Evolutionary conservation across 768 basidiomycete species (phyloP), one percentile per base, ranked within the genome.

Genomic region (Tylopilus vinaceipallidus): DNA sequence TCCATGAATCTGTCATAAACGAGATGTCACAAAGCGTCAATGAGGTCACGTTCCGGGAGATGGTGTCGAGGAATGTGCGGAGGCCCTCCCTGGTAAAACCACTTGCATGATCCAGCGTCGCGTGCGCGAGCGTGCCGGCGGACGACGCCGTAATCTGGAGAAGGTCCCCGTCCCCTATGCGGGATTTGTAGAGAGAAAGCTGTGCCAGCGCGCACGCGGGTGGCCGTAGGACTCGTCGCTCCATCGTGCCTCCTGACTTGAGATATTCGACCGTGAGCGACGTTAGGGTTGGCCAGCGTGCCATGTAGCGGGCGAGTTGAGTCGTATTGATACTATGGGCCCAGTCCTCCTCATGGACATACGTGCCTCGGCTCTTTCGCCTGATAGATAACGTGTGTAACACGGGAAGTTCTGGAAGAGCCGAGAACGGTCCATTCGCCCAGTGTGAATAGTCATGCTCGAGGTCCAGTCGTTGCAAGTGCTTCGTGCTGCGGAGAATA

Each of bases 161-260:
- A 16, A 48, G 51, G 14, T 53, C 51, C 34, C 16, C 17, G 42
- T 45, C 42, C 6, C 38, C 34, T 14, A 55, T 11, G 20, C 9
- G 0, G 14, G 40, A 9, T 5, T 16, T 0, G 12, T 19, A 14
- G 17, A 55, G 10, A 13, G 24, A 33, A 9, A 55, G 27, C 0
- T 42, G 33, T 7, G 34, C 24, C 27, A 55, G 30, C 7, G 52
- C 27, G 10, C 34, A 22, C 12, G 32, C 26, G 10, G 49, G 53
- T 4, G 24, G 34, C 22, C 13, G 48, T 6, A n/a, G n/a, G n/a
- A n/a, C 42, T 20, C 11, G 2, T 2, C 22, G 41, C 1, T n/a
- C 3, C 11, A 29, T 13, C 4, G 29, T 27, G 7, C 14, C 19
- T 27, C 19, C 26, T 19, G 40, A 36, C 19, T 1, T 5, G 19